Base-by-base conservation (phyloP, 176 grass and related monocot genomes). In the Neostapfia colusana region DNA sequence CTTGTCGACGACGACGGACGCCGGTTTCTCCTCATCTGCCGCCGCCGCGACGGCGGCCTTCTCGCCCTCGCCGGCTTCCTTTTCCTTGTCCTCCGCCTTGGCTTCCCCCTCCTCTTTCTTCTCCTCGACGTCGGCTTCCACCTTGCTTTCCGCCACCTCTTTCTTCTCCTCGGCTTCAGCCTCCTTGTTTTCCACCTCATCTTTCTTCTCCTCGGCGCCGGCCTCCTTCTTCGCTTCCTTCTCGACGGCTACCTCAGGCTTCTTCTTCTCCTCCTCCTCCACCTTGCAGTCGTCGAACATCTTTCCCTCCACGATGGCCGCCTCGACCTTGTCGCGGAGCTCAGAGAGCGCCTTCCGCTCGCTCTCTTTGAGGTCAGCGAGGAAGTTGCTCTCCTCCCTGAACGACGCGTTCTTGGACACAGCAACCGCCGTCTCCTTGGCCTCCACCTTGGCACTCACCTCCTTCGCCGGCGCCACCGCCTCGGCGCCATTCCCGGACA, bases 311-410 rank as follows among this genome's bases (percentile, higher is more conserved):
- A 86, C 25, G 46, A 95, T 76, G 59, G 89, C 91, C 55, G 91
- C 91, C 83, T 99, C 95, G 46, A 99, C 49, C 58, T 73, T 87
- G 43, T 84, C 85, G 6, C 91, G 83, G 69, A 99, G 81, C 58
- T 99, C 95, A 8, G 78, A 74, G 10, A 99, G 79, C 41, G 91
- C 91, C 87, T 90, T 99, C 62, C 71, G 59, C 89, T 99, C 89
- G 8, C 69, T 70, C 1, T 95, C 95, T 87, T 90, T 99, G 39
- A 95, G 86, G 17, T 95, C 95, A 20, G 67, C 82, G 23, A 99
- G 64, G 24, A 86, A 92, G 74, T 95, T 99, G 80, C 95, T 99
- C 83, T 99, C 95, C 80, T 99, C 95, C 80, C 75, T 88, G 55
- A 92, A 95, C 8, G 95, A 99, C 10, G 49, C 38, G 64, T 81